These are phyloP conservation scores for Anthoceros angustus DNA, from an alignment of 225 moss, liverwort and hornwort genomes.

Conservation along the genomic window DNA sequence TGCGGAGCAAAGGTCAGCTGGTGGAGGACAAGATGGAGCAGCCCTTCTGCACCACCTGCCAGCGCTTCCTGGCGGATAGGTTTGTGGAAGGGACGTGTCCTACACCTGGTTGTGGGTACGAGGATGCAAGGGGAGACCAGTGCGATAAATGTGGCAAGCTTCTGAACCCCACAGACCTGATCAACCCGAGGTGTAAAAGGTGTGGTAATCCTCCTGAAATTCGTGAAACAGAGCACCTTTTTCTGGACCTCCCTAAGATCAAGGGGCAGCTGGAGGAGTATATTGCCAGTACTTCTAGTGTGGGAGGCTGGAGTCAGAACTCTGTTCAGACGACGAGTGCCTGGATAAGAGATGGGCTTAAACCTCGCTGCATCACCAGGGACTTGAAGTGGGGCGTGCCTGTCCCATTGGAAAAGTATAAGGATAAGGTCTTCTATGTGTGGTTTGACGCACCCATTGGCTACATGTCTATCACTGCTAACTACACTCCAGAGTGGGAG, in stretches of 20 bases:
- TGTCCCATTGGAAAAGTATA: slow-evolving; percentile 76
- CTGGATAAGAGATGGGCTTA: slow-evolving; percentile 82
- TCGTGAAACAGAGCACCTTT: slow-evolving; percentile 61
- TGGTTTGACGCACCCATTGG: slow-evolving; percentile 99
- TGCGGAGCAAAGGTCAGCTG: slow-evolving; percentile 57
- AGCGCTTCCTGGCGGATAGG: slow-evolving; percentile 65
- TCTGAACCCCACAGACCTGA: slow-evolving; percentile 56
- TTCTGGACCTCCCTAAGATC: slow-evolving; percentile 59
- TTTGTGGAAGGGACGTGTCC: slow-evolving; percentile 87
- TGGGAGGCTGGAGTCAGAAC: slow-evolving; percentile 80
- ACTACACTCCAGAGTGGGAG: slow-evolving; percentile 73
- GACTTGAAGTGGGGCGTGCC: slow-evolving; percentile 93
- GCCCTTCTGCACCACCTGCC: slow-evolving; percentile 67
- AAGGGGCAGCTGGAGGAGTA: slow-evolving; percentile 50
- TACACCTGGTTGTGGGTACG: slow-evolving; percentile 55
- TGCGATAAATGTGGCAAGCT: slow-evolving; percentile 70
- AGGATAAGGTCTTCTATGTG: slow-evolving; percentile 94
- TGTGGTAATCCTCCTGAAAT: slow-evolving; percentile 57
- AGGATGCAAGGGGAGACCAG: slow-evolving; percentile 80
- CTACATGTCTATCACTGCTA: slow-evolving; percentile 87
- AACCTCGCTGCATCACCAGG: slow-evolving; percentile 69
- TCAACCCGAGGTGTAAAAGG: slow-evolving; percentile 73
- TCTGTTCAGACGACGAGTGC: slow-evolving; percentile 73
- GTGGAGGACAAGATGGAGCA: slow-evolving; percentile 63
- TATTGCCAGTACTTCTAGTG: slow-evolving; percentile 39